Evolutionary conservation across 352 stramenopile genomes (phyloP).

Genomic region (Pythium phragmiticola): DNA sequence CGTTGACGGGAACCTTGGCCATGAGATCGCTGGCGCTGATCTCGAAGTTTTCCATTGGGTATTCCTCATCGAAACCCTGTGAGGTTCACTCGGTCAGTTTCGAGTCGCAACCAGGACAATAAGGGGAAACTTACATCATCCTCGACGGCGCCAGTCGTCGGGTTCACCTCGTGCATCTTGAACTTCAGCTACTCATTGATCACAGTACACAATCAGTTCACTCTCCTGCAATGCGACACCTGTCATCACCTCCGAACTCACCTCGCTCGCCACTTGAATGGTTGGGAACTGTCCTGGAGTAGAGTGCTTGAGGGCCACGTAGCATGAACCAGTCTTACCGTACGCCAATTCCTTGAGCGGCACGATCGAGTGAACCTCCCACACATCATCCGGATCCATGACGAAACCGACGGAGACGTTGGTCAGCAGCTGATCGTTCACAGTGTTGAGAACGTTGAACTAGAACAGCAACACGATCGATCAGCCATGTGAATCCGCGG

Average conservation of each 20-base stretch:
- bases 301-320: conserved; percentile 91
- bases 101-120: conserved; percentile 16
- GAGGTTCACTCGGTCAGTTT: not conserved
- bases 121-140: conserved; percentile 45
- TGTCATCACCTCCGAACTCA: conserved; percentile 24
- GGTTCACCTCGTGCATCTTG: conserved; percentile 94
- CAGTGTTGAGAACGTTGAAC: conserved; percentile 98
- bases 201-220: not conserved
- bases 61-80: conserved; percentile 97
- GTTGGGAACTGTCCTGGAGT: conserved; percentile 72
- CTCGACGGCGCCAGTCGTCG: conserved; percentile 90
- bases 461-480: conserved; percentile 50
- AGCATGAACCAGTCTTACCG: conserved; percentile 92
- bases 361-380: conserved; percentile 90
- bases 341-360: conserved; percentile 88
- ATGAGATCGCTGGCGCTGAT: conserved; percentile 96
- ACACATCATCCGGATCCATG: conserved; percentile 90
- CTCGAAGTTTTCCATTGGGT: conserved; percentile 97
- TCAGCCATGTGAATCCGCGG: conserved; percentile 1
- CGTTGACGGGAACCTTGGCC: conserved; percentile 93
- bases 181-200: conserved; percentile 86
- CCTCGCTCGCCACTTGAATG: conserved; percentile 92
- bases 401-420: conserved; percentile 93
- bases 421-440: conserved; percentile 96
- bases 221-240: not conserved